Percentiles rank a stretch among this genome's conserved stretches.
phyloP scores from a whole-genome alignment of 225 moss, liverwort and hornwort species.

The Anthoceros angustus region DNA sequence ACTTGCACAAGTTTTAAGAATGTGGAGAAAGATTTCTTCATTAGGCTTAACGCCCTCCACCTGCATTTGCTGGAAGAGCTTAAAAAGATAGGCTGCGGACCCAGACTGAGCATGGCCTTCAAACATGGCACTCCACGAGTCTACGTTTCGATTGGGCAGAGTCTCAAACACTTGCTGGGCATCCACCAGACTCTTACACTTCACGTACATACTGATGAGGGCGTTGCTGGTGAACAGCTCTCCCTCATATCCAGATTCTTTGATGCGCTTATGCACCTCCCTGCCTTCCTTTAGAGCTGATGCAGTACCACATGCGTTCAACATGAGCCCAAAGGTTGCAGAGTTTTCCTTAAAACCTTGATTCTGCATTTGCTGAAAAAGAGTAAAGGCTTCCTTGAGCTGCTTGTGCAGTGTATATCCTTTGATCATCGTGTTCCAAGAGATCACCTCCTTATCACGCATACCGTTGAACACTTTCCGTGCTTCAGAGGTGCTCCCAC shows the following conservation, averaged over 20 bases:
- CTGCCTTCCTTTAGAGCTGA: constrained; percentile 1
- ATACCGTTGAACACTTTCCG: background rate
- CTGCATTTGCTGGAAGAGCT: constrained; percentile 2
- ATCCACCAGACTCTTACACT: background rate
- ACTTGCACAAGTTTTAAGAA: background rate
- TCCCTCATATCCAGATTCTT: background rate
- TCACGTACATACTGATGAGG: constrained; percentile 1
- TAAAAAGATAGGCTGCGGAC: background rate
- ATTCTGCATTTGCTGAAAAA: background rate
- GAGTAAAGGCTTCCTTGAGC: background rate
- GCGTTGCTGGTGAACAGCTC: background rate
- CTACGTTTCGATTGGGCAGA: background rate
- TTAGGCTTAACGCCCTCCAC: background rate
- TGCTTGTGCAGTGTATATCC: background rate
- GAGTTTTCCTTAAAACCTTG: background rate
- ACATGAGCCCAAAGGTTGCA: background rate
- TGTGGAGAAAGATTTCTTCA: background rate
- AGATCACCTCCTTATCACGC: background rate
- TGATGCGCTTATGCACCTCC: background rate
- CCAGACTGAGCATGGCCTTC: background rate
- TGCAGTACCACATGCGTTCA: background rate
- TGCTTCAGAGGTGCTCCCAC: background rate
- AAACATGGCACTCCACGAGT: background rate
- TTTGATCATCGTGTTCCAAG: constrained; percentile 3
- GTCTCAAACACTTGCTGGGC: background rate